A percentile compares a stretch with the other conserved stretches of the same genome.
Conservation (phyloP, 768 basidiomycete genomes). For the Auriculariales sp. region DNA sequence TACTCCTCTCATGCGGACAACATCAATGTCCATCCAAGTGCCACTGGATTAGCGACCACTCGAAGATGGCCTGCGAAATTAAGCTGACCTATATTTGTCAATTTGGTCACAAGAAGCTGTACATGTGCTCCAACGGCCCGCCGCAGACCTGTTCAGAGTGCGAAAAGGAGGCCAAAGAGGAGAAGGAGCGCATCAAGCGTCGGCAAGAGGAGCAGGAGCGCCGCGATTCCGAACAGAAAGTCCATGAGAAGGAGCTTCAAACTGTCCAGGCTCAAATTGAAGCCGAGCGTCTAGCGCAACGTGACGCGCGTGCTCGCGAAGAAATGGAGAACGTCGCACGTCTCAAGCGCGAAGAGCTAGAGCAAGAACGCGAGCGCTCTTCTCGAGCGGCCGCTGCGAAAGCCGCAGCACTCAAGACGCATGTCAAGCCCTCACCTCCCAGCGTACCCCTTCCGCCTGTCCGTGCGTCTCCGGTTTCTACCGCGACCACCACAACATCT, state of each 20-base stretch:
- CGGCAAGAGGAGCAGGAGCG: conserved; percentile 28
- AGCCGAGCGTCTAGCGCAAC: conserved; percentile 16
- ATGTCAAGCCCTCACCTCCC: conserved; percentile 3
- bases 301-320: conserved; percentile 29
- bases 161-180: conserved; percentile 27
- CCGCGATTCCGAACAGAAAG: conserved; percentile 29
- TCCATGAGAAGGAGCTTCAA: conserved; percentile 27
- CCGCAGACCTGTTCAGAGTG: conserved; percentile 30
- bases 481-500: conserved; percentile 2
- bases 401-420: conserved; percentile 1
- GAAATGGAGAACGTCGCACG: conserved; percentile 19
- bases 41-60: conserved; percentile 39
- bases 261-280: conserved; percentile 29
- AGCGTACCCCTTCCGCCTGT: neutral
- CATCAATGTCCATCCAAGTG: conserved; percentile 54
- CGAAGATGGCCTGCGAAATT: conserved; percentile 33
- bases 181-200: conserved; percentile 24
- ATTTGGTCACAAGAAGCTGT: conserved; percentile 26
- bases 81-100: conserved; percentile 25
- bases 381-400: neutral
- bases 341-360: conserved; percentile 33
- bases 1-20: too few relatives aligned
- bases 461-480: neutral
- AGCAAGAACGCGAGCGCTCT: conserved; percentile 9
- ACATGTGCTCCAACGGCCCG: conserved; percentile 27